Base-by-base conservation (phyloP, 371 early-diverging fungal species). In the Capillidium rhysosporum region DNA sequence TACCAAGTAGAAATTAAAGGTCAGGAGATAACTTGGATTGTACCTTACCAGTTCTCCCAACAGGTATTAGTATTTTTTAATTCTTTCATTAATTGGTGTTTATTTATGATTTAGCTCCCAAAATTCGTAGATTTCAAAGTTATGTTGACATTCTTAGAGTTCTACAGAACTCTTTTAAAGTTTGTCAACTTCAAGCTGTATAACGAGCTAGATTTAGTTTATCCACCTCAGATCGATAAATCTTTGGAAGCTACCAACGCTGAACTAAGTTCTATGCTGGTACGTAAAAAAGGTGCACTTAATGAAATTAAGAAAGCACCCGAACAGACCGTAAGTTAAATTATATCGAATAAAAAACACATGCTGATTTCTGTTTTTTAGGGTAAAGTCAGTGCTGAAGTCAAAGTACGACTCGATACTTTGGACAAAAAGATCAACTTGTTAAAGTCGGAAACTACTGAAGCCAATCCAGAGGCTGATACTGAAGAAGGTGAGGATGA, bases 1-100 rank as follows among this genome's bases (percentile, higher is more conserved):
- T 94, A 92, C 66, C 94, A 93, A 72, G 93, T 86, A 18, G 91
- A 91, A 53, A 83, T 95, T 64, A 80, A 84, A 66, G 98, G 95
- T 23, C 87, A 90, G 66, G 75, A 75, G 40, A 72, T 97, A 34
- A 92, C 89, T 26, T 97, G 95, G 96, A 64, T 97, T 41, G 88
- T 88, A 16, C 98, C 98, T 20, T 89, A 89, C 68, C 82, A 88
- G 65, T 93, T 93, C 67, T 72, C 82, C 56, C 90, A 88, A 72
- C 65, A 71, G 46, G 84, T 79, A 69, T 51, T 61, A 61, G 2
- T 10, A 38, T 28, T 51, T 25, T 48, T 45, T 34, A 34, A 34
- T n/a, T n/a, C n/a, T n/a, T n/a, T n/a, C n/a, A n/a, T n/a, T n/a
- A 34, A 34, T 4, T 12, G 12, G 12, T 7, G 34, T 34, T 7